phyloP scores from a whole-genome alignment of 306 rosid species.

The Malus orientalis region DNA sequence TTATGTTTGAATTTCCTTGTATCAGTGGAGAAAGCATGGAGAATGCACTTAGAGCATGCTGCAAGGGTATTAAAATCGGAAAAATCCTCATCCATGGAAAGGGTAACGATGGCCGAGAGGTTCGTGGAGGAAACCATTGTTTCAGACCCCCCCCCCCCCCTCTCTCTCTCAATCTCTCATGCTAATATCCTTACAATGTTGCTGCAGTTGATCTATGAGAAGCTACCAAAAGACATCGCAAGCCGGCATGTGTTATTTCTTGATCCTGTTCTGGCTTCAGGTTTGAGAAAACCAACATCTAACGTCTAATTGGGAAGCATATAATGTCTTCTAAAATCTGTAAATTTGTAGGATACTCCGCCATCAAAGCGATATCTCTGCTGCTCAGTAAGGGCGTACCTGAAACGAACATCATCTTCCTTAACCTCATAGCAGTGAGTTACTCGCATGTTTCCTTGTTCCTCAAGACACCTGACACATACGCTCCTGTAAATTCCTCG shows the following conservation, averaged over 20 bases:
- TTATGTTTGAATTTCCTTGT: not conserved
- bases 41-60: slow-evolving; percentile 19
- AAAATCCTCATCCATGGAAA: slow-evolving; percentile 19
- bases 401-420: slow-evolving; percentile 17
- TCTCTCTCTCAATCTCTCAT: too few species aligned
- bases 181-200: not conserved
- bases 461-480: not conserved
- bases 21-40: slow-evolving; percentile 22
- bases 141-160: not conserved
- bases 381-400: slow-evolving; percentile 20
- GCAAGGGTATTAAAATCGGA: slow-evolving; percentile 18
- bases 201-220: slow-evolving; percentile 16
- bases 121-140: not conserved
- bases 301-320: not conserved
- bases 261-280: slow-evolving; percentile 22
- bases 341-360: slow-evolving; percentile 12
- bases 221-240: slow-evolving; percentile 18
- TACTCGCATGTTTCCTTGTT: not conserved
- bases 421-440: slow-evolving; percentile 22
- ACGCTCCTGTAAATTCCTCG: not conserved
- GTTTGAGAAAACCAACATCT: slow-evolving; percentile 5
- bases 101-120: slow-evolving; percentile 16
- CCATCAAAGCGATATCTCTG: slow-evolving; percentile 17
- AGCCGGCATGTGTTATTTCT: slow-evolving; percentile 20
- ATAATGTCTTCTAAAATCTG: not conserved